Evolutionary conservation across 108 stramenopile genomes (phyloP).

Genomic region (Bacterosira constricta): DNA sequence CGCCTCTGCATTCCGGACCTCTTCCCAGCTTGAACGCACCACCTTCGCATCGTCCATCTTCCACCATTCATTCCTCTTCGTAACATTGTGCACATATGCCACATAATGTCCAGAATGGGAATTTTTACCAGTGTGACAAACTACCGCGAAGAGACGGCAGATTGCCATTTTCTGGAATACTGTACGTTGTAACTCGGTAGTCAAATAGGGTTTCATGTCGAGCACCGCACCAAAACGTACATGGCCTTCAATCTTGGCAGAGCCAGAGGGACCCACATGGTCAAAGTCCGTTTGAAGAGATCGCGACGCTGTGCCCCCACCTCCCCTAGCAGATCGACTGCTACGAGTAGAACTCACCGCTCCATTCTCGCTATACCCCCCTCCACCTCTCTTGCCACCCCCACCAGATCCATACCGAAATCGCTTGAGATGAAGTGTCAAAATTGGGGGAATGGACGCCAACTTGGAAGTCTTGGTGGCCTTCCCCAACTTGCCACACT

Average conservation of each 20-base stretch:
- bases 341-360: neutral
- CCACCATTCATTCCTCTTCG: conserved; percentile 91
- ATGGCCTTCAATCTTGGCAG: conserved; percentile 91
- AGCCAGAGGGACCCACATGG: conserved; percentile 71
- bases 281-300: neutral
- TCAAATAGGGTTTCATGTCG: conserved; percentile 79
- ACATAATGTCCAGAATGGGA: conserved; percentile 86
- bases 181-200: conserved; percentile 62
- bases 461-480: conserved; percentile 86
- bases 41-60: conserved; percentile 91
- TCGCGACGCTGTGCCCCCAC: neutral
- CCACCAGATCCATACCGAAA: conserved; percentile 75
- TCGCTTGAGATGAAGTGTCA: conserved; percentile 87
- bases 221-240: conserved; percentile 68
- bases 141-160: conserved; percentile 87
- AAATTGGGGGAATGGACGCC: conserved; percentile 84
- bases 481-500: conserved; percentile 79
- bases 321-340: conserved; percentile 1
- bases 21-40: conserved; percentile 46
- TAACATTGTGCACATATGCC: conserved; percentile 73
- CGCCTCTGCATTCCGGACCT: conserved; percentile 83
- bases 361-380: conserved; percentile 7
- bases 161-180: conserved; percentile 67
- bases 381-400: neutral
- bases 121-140: conserved; percentile 88